Evolutionary conservation across 2,329 filamentous ascomycete genomes (phyloP).

Genomic region (Aspergillus fischeri): DNA sequence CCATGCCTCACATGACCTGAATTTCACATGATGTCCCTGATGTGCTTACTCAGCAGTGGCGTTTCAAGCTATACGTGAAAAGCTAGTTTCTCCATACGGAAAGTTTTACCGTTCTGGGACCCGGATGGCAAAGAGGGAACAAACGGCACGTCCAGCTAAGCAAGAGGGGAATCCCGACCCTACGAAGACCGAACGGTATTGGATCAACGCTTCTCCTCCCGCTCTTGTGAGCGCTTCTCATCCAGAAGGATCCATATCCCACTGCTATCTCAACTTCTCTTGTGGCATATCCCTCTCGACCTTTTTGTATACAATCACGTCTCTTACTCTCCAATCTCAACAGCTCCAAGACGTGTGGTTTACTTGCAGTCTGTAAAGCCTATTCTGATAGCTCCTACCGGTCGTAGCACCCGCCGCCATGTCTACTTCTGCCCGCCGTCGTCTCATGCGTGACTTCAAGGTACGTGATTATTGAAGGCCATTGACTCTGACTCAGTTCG

Average conservation of each 20-base stretch:
- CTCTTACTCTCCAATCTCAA: neutral
- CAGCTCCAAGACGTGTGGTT: neutral
- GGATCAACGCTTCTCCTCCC: constrained; percentile 11
- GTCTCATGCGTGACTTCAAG: constrained; percentile 99
- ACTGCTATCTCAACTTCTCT: neutral
- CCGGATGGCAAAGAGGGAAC: neutral
- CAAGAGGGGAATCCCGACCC: neutral
- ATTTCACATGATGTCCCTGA: neutral
- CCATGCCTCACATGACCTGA: neutral
- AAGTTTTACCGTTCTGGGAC: constrained; percentile 12
- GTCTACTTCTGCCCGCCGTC: constrained; percentile 93
- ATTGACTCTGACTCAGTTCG: neutral
- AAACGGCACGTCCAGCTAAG: neutral
- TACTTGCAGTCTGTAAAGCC: constrained; percentile 1
- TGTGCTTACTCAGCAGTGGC: constrained; percentile 1
- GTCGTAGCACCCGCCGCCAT: constrained; percentile 44
- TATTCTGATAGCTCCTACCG: constrained; percentile 6
- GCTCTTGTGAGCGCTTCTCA: neutral
- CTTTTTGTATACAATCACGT: neutral
- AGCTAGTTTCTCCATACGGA: constrained; percentile 15
- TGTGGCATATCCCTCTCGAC: neutral
- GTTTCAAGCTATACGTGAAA: neutral
- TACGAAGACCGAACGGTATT: neutral
- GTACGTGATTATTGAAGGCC: constrained; percentile 46
- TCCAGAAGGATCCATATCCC: neutral